Evolutionary conservation across 768 basidiomycete genomes (phyloP), one percentile per base, ranked within the genome.

Genomic region (Mycena floridula): DNA sequence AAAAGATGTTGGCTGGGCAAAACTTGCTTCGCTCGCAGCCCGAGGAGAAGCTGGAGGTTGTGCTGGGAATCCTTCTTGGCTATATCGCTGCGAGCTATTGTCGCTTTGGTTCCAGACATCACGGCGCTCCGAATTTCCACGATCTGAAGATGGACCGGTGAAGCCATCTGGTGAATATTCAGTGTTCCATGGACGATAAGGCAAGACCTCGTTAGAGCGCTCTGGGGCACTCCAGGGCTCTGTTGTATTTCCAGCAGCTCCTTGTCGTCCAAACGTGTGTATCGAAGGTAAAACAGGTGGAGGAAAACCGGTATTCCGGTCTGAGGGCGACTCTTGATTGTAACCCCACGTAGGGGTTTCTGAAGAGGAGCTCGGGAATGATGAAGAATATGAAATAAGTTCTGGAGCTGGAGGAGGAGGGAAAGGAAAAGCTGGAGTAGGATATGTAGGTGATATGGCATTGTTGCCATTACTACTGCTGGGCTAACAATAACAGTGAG

Each of bases 311-410:
- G 65, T 66, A 59, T 59, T 78, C 53, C 66, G 77, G 56, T 70
- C 69, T 45, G 69, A 50, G 48, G 60, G 46, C 47, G 73, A 58
- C 47, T 65, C 50, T 54, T 64, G 43, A 28, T 57, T 50, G 55
- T 85, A 85, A 7, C 66, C 74, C 83, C 84, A 86, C 27, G 71
- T 58, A 23, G 77, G 65, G 9, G 73, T 51, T 25, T 72, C 62
- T 44, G 74, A 70, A 25, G 74, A 55, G 23, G 75, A 53, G 13
- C 71, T 40, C 27, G 46, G 38, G 64, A 55, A 41, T 16, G 72
- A 51, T 36, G 64, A 61, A 47, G 73, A 52, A 54, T 71, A 81
- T 28, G 54, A 50, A 49, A 68, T 60, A 43, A 64, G 52, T 38
- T 75, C 75, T 5, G 68, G 56, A 40, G 66, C 54, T 16, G 72